Evolutionary conservation across 106 monocot species (phyloP), one percentile per base, ranked within the genome.

Genomic region (Apostasia shenzhenica): DNA sequence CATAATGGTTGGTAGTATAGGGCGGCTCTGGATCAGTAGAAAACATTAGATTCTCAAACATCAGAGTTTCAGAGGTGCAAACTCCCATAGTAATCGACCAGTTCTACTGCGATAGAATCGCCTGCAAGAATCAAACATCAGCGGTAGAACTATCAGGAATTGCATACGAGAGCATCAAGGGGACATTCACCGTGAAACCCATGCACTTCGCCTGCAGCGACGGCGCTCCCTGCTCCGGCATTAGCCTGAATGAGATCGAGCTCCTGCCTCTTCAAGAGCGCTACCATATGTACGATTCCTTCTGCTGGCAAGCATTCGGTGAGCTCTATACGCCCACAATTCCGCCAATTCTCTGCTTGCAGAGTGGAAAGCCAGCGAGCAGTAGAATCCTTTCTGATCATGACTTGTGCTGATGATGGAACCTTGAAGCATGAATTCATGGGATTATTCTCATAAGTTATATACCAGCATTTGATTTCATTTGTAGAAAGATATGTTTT

Each of bases 121-220:
- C 83, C 9, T 95, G 95, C 83, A 83, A 76, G 77, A 95, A 95
- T 58, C 86, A 88, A 61, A 82, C 95, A 59, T 73, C 79, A 4
- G 88, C 88, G 13, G 95, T 95, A 46, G 84, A 78, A 14, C 59
- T 95, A 53, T 82, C 95, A 12, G 75, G 84, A 38, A 79, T 95
- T 4, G 61, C 84, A 11, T 95, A 91, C 48, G 85, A 88, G 77
- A 86, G 75, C 74, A 88, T 95, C 57, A 81, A 61, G 41, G 95
- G 95, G 2, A 88, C 95, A 2, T 95, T 78, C 57, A 95, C 95
- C 1, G 88, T 88, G 8, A 85, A 91, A 54, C 95, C 95, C 0
- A 80, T 91, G 41, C 95, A 91, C 72, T 80, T 95, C 50, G 95
- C 95, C 44, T 95, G 95, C 86, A 91, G 91, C 39, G 95, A 95